Evolutionary conservation across 306 rosid species (phyloP).

Genomic region (Cicer pinnatifidum): DNA sequence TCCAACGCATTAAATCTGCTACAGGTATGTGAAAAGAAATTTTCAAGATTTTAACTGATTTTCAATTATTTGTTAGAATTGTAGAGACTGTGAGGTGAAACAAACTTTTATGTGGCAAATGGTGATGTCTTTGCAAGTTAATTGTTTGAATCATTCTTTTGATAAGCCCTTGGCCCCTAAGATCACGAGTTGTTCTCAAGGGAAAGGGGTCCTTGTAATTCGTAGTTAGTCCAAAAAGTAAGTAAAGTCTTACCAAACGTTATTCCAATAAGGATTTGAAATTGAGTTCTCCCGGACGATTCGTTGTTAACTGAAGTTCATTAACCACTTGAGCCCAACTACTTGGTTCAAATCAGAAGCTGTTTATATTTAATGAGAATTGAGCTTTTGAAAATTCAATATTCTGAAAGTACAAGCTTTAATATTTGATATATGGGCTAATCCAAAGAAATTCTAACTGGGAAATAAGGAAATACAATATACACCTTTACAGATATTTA

Average conservation of each 20-base stretch:
- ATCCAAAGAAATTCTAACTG: neutral
- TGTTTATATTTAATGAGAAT: slow-evolving; percentile 1
- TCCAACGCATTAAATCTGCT: slow-evolving; percentile 66
- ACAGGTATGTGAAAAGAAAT: slow-evolving; percentile 65
- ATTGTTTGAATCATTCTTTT: neutral
- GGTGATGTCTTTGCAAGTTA: neutral
- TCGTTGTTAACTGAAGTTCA: too few relatives aligned
- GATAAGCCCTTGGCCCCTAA: neutral
- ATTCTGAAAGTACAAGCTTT: neutral
- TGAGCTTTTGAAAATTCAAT: neutral
- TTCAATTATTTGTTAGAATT: slow-evolving; percentile 36
- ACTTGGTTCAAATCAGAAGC: neutral
- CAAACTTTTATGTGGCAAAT: slow-evolving; percentile 6
- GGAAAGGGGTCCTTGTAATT: too few relatives aligned
- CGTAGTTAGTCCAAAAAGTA: too few relatives aligned
- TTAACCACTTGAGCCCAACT: too few relatives aligned
- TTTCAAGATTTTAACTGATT: slow-evolving; percentile 7
- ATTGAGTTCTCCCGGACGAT: too few relatives aligned
- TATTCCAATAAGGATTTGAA: too few relatives aligned
- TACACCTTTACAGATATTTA: neutral
- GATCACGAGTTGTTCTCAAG: too few relatives aligned
- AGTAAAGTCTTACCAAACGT: too few relatives aligned
- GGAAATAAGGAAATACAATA: slow-evolving; percentile 4
- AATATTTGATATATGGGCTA: neutral
- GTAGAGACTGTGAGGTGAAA: slow-evolving; percentile 20